Conservation (phyloP, 176 grass and related monocot species). For the Saccharum officinarum region DNA sequence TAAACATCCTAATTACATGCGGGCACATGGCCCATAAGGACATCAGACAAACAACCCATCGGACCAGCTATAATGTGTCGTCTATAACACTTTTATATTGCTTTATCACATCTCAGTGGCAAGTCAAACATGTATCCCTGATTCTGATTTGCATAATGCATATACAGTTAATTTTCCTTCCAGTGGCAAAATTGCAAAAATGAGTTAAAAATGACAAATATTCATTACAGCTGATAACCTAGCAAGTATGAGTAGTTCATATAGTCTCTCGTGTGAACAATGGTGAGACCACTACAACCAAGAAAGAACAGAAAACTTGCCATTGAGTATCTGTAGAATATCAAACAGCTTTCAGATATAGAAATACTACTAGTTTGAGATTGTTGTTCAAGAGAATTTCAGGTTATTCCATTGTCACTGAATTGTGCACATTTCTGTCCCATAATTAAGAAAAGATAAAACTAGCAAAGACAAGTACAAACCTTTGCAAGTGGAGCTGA, state of each 20-base stretch:
- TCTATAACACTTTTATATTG: neutral
- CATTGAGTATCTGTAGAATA: neutral
- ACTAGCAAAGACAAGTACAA: constrained; percentile 6
- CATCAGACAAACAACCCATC: neutral
- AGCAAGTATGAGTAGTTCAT: neutral
- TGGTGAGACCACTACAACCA: neutral
- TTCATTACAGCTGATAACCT: neutral
- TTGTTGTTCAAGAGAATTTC: constrained; percentile 1
- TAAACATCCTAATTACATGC: neutral
- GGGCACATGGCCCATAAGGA: neutral
- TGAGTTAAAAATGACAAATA: neutral
- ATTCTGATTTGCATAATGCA: neutral
- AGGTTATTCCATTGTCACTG: constrained; percentile 6
- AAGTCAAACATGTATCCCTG: neutral
- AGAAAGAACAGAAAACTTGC: neutral
- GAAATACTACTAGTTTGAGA: neutral
- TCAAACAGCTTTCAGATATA: neutral
- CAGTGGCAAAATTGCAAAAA: neutral
- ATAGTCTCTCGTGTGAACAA: neutral
- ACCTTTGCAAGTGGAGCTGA: constrained; percentile 88
- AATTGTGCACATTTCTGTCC: neutral
- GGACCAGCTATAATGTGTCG: neutral
- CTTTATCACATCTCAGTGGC: neutral
- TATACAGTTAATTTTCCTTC: neutral
- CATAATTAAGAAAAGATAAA: constrained; percentile 18